Evolutionary conservation across 148 eudicot species (phyloP).

Genomic region (Amaranthus palmeri): DNA sequence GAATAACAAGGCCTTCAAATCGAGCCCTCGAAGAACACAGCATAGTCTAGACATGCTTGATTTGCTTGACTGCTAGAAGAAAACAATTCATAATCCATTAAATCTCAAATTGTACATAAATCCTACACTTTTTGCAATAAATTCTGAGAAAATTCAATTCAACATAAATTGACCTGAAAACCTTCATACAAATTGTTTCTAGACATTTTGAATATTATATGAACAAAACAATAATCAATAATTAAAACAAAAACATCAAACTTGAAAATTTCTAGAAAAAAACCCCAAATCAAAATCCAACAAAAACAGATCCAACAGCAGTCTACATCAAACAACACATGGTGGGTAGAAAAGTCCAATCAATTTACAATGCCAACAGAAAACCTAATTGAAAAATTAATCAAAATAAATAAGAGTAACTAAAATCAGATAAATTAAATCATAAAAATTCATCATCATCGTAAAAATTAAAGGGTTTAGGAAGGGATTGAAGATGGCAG

Average conservation of each 20-base stretch:
- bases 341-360: not conserved
- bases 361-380: not conserved
- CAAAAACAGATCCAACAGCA: not conserved
- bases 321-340: not conserved
- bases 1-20: constrained; percentile 49
- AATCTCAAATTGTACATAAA: not conserved
- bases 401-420: not conserved
- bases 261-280: not conserved
- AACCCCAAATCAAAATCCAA: constrained; percentile 3
- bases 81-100: not conserved
- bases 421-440: not conserved
- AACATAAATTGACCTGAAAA: not conserved
- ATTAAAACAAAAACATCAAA: not conserved
- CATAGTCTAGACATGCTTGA: constrained; percentile 45
- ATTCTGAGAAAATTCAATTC: too few relatives aligned
- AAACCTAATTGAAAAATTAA: not conserved
- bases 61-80: constrained; percentile 42
- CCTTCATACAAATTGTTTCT: too few relatives aligned
- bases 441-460: constrained; percentile 1
- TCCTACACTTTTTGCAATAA: too few relatives aligned
- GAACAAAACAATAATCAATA: not conserved
- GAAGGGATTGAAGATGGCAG: too few relatives aligned
- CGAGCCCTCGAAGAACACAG: constrained; percentile 59
- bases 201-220: not conserved
- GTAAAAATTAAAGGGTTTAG: not conserved